Evolutionary conservation across 2,329 filamentous ascomycete genomes (phyloP), one percentile per base, ranked within the genome.

Genomic region (Penicillium sp.): DNA sequence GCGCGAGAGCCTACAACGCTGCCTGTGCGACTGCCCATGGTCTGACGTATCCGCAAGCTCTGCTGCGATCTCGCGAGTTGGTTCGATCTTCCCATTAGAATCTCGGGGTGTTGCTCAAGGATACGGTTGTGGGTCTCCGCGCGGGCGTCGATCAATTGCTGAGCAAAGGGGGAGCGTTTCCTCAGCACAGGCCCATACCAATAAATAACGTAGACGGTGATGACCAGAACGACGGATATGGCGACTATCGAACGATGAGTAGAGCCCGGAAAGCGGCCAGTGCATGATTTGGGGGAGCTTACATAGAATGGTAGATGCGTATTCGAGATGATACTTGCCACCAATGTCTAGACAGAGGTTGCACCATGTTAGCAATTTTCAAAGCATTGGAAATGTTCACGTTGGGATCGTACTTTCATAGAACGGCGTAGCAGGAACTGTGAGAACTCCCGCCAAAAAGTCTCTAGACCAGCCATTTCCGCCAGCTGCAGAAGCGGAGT

Each of bases 381-480:
- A 34, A 10, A 34, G 13, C 7, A 36, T n/a, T 13, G 7, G 4
- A 6, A 4, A n/a, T 14, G 5, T 27, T 27, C 24, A 6, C 5
- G 6, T n/a, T 3, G n/a, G 7, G 5, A 36, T 16, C 34, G 2
- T 36, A 36, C 34, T 66, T 27, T 58, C 55, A 48, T 63, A 68
- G 58, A 68, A 54, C 1, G 83, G 83, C 0, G 73, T 78, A 0
- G 83, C 79, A 50, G 79, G 81, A 56, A 85, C 73, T 1, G 83
- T 83, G 6, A 83, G 72, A 13, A 85, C 71, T 58, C 84, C 84
- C 2, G 84, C 83, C 4, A 86, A 71, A 64, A 86, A 80, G 61
- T 87, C 84, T 45, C 84, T 77, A n/a, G 83, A 78, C 62, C 84
- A 85, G 4, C 82, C 84, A 60, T 87, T 87, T 14, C 84, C 83